phyloP scores from a whole-genome alignment of 495 filamentous ascomycete species.

The Aspergillus incahuasiensis region DNA sequence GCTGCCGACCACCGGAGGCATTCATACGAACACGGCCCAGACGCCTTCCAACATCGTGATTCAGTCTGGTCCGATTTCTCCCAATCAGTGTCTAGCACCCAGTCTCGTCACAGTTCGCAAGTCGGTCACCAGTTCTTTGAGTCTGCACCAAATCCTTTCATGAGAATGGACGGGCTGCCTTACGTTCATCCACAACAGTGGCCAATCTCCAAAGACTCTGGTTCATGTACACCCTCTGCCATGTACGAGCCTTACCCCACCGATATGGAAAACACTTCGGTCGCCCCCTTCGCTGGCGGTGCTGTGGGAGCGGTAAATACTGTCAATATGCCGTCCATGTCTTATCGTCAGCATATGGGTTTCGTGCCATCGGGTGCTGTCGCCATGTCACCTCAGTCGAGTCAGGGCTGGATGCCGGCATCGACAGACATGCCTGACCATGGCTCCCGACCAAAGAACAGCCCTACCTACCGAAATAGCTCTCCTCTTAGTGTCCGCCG shows the following conservation, averaged over 20 bases:
- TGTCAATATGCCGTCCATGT: conserved; percentile 44
- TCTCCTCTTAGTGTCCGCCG: conserved; percentile 70
- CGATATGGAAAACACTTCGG: conserved; percentile 55
- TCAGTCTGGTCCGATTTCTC: conserved; percentile 73
- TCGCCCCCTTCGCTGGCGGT: conserved; percentile 50
- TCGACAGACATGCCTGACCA: conserved; percentile 54
- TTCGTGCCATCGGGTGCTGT: conserved; percentile 42
- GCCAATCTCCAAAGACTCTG: conserved; percentile 41
- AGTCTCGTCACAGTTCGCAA: conserved; percentile 38
- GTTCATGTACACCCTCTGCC: conserved; percentile 57
- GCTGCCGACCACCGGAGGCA: conserved; percentile 60
- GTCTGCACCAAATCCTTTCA: conserved; percentile 46
- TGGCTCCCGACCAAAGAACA: conserved; percentile 66
- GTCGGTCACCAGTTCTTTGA: conserved; percentile 34
- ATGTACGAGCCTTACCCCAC: conserved; percentile 61
- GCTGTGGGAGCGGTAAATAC: conserved; percentile 47
- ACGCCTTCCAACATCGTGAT: conserved; percentile 69
- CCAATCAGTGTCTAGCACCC: conserved; percentile 39
- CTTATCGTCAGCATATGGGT: conserved; percentile 35
- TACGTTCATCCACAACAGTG: conserved; percentile 50
- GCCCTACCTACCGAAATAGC: conserved; percentile 71
- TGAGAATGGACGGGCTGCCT: conserved; percentile 52
- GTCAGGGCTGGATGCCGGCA: conserved; percentile 59
- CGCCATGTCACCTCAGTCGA: conserved; percentile 58
- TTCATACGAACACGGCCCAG: conserved; percentile 63